A percentile compares a stretch with the other conserved stretches of the same genome.
Conservation (phyloP, 2,329 filamentous ascomycete species). For the Parasarocladium wereldwijsianum region DNA sequence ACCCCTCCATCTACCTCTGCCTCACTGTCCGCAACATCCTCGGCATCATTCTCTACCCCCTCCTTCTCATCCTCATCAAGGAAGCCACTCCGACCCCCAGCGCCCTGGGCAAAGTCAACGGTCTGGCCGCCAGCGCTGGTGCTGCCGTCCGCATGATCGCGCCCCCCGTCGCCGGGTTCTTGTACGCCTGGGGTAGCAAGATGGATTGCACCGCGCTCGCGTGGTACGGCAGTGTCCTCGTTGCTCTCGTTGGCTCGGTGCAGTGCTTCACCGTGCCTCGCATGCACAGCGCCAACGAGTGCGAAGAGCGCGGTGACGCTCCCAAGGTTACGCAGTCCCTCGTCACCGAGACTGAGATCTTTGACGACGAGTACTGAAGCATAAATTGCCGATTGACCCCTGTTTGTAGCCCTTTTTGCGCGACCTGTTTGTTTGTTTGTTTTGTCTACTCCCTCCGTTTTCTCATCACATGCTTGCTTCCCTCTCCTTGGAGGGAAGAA, state of each 20-base stretch:
- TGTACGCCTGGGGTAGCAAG: constrained; percentile 45
- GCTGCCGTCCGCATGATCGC: constrained; percentile 54
- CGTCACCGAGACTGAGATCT: constrained; percentile 16
- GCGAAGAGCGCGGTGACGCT: constrained; percentile 14
- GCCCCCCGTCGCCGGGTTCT: constrained; percentile 46
- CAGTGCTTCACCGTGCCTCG: constrained; percentile 43
- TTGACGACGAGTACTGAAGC: constrained; percentile 12
- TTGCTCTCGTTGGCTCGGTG: constrained; percentile 39
- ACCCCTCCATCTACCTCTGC: constrained; percentile 42
- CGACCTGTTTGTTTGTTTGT: background rate
- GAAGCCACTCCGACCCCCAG: constrained; percentile 42
- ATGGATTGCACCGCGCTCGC: constrained; percentile 45
- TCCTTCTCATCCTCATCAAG: constrained; percentile 53
- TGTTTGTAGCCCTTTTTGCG: background rate
- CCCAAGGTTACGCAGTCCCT: constrained; percentile 8
- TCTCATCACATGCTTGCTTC: constrained; percentile 1
- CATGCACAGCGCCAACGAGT: constrained; percentile 11
- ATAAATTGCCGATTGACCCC: background rate
- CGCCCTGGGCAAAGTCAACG: constrained; percentile 50
- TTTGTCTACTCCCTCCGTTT: background rate
- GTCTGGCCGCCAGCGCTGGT: constrained; percentile 49
- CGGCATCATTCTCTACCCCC: constrained; percentile 49
- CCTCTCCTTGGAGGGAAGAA: constrained; percentile 3
- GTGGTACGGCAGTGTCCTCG: constrained; percentile 47
- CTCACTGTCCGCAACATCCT: constrained; percentile 44